phyloP scores from a whole-genome alignment of 2,329 filamentous ascomycete species.

The Alternaria incomplexa region DNA sequence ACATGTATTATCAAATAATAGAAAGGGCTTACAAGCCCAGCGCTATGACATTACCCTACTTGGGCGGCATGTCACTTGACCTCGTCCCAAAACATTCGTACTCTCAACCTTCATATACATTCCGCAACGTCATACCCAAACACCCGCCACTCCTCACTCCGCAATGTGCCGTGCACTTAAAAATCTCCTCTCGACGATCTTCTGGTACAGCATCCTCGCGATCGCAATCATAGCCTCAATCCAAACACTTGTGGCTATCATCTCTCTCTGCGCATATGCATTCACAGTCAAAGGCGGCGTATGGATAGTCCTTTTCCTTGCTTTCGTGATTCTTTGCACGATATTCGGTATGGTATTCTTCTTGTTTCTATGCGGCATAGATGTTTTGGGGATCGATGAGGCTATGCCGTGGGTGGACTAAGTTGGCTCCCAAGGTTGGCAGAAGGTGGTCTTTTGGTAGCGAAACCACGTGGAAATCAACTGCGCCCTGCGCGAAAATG shows the following conservation, averaged over 20 bases:
- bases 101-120: neutral
- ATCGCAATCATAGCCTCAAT: neutral
- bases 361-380: neutral
- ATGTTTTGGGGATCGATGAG: neutral
- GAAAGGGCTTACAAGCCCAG: neutral
- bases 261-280: neutral
- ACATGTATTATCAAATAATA: neutral
- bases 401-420: neutral
- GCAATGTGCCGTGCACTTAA: neutral
- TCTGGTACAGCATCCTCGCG: neutral
- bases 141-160: neutral
- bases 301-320: neutral
- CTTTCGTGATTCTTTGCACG: neutral
- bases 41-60: neutral
- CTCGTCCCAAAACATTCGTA: neutral
- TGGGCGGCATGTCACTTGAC: neutral
- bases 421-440: neutral
- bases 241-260: rapidly evolving
- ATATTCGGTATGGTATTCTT: neutral
- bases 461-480: neutral
- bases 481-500: neutral
- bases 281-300: neutral
- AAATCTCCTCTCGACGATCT: neutral
- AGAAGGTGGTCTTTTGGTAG: neutral
- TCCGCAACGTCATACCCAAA: rapidly evolving